Base-by-base conservation (phyloP, 2,329 filamentous ascomycete species). In the Claviceps africana region DNA sequence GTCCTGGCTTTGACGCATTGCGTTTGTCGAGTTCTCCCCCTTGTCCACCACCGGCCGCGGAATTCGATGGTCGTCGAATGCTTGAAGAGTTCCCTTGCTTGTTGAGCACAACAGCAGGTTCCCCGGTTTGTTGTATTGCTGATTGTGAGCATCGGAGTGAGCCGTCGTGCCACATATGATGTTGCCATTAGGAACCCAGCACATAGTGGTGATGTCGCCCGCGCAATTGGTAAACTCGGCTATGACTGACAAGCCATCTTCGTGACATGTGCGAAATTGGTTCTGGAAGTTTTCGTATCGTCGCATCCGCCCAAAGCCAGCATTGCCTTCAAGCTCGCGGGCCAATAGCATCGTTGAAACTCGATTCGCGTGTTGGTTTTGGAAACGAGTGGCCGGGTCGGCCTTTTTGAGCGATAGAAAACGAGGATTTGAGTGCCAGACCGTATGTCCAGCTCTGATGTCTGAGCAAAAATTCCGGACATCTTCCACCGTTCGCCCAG, bases 101-200 rank as follows among this genome's bases (percentile, higher is more conserved):
- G 70, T 66, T 0, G 77, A 81, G 7, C 77, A 80, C 1, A 83
- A 63, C 1, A 79, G 65, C 10, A 84, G 63, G 57, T 84, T 84
- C 1, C 81, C 80, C 0, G 77, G 74, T 57, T 78, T 82, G 57
- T 84, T 84, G 59, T 84, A 83, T 55, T 83, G 79, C 59, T 82
- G 79, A 53, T 83, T 83, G 43, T 80, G 76, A 0, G 70, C 65
- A 57, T 83, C 81, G 0, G 78, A 82, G 63, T 83, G 80, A 0
- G 76, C 75, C 0, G 78, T 81, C 0, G 80, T 79, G 35, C 81
- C 81, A 56, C 78, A 81, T n/a, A 83, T 60, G 50, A 83, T 78
- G 17, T 67, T 67, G n/a, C 70, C 61, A 21, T 74, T 60, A 0
- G 75, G 76, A 0, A 77, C 67, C 81, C 81, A 84, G 19, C 70